Percentiles rank a stretch among this genome's conserved stretches.
Evolutionary conservation across 164 flowering plant genomes (phyloP).

Genomic region (Magnolia sinica): DNA sequence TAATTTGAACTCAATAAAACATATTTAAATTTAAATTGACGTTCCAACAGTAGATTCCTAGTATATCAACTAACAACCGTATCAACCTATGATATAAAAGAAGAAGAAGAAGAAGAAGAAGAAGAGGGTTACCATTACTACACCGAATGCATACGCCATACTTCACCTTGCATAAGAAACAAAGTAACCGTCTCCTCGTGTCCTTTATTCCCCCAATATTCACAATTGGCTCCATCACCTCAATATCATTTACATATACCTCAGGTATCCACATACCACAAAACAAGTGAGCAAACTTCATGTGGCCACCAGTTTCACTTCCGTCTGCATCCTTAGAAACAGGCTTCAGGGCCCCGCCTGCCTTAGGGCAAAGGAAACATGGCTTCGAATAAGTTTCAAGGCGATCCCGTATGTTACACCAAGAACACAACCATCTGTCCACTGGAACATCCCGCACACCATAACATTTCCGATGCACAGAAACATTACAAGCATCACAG

Average conservation of each 20-base stretch:
- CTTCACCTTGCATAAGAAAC: conserved; percentile 82
- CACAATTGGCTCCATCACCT: conserved; percentile 77
- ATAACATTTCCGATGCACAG: conserved; percentile 85
- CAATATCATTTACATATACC: conserved; percentile 59
- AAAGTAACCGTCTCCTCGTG: conserved; percentile 53
- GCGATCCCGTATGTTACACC: conserved; percentile 51
- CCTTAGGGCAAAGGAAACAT: conserved; percentile 79
- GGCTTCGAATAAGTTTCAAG: conserved; percentile 21
- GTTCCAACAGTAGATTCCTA: too few relatives aligned
- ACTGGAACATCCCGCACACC: conserved; percentile 56
- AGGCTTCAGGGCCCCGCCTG: conserved; percentile 84
- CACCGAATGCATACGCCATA: conserved; percentile 87
- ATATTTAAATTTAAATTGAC: too few relatives aligned
- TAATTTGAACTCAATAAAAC: too few relatives aligned
- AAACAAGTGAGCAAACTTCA: conserved; percentile 75
- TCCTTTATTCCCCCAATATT: conserved; percentile 68
- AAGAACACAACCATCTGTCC: conserved; percentile 73
- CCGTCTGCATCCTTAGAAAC: conserved; percentile 23
- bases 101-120: not conserved
- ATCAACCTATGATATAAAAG: too few relatives aligned
- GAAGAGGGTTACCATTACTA: conserved; percentile 89
- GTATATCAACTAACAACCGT: too few relatives aligned
- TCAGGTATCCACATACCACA: conserved; percentile 94
- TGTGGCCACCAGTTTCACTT: conserved; percentile 24
- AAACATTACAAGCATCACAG: conserved; percentile 65